Base-by-base conservation (phyloP, 805 yeast species). In the Tetrapisispora fleetii region DNA sequence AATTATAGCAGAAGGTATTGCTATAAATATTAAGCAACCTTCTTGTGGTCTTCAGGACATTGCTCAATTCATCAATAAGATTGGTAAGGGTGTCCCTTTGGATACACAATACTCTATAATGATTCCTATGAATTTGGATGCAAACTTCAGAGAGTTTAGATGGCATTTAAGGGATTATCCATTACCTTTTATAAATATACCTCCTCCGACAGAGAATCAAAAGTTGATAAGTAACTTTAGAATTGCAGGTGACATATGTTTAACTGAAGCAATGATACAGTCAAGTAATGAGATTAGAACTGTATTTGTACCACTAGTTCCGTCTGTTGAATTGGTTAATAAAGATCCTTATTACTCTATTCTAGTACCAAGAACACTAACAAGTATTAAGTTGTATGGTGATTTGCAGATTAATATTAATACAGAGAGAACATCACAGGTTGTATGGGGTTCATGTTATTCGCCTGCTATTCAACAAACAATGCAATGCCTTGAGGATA, bases 91-190 rank as follows among this genome's bases (percentile, higher is more conserved):
- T 0, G 76, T 83, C 13, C 97, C 98, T 0, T 58, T 60, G 46
- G 86, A 83, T 49, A 78, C 88, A 0, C 59, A 71, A 46, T 90
- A 79, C 62, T 79, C 91, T 0, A 70, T 85, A 18, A 60, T 83
- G 60, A 57, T 89, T 2, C 97, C 97, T 0, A 57, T 80, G 48
- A 69, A 69, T 61, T 40, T 84, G 14, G 77, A 81, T 48, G 67
- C 85, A 45, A 71, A 67, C 16, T 69, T 85, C 37, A 67, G 69
- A 3, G 95, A 87, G 57, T 60, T 81, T 13, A 68, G 93, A 50
- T 73, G 80, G 56, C 91, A 85, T 60, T 56, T 90, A 51, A 70
- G 93, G 48, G 98, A 90, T 58, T 88, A 84, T 59, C 97, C 97
- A 0, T 58, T 91, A 16, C 97, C 98, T 0, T 67, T 90, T 45